phyloP scores from a whole-genome alignment of 495 filamentous ascomycete genomes.

The Xylaria nigripes region DNA sequence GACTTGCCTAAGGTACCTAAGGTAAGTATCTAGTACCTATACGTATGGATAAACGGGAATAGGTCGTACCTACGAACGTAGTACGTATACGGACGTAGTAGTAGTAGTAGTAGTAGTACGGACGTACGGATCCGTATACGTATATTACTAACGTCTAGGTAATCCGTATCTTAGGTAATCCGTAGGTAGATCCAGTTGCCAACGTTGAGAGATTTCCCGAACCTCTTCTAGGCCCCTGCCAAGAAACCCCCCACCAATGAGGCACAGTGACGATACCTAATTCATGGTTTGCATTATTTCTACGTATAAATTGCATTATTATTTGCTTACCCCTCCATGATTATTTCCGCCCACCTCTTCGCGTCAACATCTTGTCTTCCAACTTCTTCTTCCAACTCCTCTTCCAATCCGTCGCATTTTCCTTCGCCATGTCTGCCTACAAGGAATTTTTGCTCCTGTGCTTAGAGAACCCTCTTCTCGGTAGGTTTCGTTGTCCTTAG shows the following conservation, averaged over 20 bases:
- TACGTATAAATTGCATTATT: constrained; percentile 26
- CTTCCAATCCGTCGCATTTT: neutral
- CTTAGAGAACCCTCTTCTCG: constrained; percentile 93
- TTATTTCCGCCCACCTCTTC: neutral
- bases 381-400: neutral
- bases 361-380: neutral
- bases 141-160: too few relatives aligned
- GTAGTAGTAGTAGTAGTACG: too few relatives aligned
- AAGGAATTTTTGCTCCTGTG: constrained; percentile 79
- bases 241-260: constrained; percentile 23
- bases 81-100: too few relatives aligned
- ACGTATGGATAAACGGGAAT: too few relatives aligned
- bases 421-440: constrained; percentile 56
- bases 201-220: constrained; percentile 16
- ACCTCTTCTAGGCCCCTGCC: constrained; percentile 22
- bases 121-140: too few relatives aligned
- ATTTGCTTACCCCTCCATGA: constrained; percentile 32
- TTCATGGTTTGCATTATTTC: neutral
- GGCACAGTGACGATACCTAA: constrained; percentile 19
- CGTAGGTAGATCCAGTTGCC: too few relatives aligned
- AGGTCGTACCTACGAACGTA: too few relatives aligned
- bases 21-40: too few relatives aligned
- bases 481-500: constrained; percentile 40
- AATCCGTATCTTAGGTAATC: too few relatives aligned
- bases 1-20: too few relatives aligned